phyloP scores from a whole-genome alignment of 148 eudicot species.

The Vaccinium myrtillus region DNA sequence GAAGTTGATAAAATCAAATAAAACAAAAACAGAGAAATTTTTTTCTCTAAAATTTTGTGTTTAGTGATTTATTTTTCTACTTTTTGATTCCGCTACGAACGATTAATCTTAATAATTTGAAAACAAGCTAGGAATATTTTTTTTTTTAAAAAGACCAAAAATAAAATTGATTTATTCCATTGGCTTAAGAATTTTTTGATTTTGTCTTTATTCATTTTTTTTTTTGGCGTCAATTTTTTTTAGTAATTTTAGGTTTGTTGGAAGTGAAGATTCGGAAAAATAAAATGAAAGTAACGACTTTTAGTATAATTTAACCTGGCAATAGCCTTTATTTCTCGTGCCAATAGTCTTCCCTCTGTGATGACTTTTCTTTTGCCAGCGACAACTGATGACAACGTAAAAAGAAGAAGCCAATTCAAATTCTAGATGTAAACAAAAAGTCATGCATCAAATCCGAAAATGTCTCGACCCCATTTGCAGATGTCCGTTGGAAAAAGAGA shows the following conservation, averaged over 20 bases:
- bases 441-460: background rate
- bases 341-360: background rate
- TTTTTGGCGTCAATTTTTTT: too few relatives aligned
- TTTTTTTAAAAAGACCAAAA: background rate
- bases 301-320: background rate
- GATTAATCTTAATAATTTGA: background rate
- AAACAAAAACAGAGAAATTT: background rate
- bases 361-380: background rate
- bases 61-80: background rate
- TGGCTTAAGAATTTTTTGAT: too few relatives aligned
- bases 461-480: background rate
- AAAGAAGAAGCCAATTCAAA: constrained; percentile 6
- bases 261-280: too few relatives aligned
- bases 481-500: constrained; percentile 18
- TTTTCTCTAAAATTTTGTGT: background rate
- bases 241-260: too few relatives aligned
- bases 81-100: background rate
- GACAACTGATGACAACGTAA: background rate
- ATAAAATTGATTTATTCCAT: background rate
- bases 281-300: background rate
- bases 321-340: background rate
- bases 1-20: background rate
- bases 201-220: too few relatives aligned
- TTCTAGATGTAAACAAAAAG: constrained; percentile 15
- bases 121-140: background rate